phyloP scores from a whole-genome alignment of 768 basidiomycete species.

The Tylopilus subfusipes region DNA sequence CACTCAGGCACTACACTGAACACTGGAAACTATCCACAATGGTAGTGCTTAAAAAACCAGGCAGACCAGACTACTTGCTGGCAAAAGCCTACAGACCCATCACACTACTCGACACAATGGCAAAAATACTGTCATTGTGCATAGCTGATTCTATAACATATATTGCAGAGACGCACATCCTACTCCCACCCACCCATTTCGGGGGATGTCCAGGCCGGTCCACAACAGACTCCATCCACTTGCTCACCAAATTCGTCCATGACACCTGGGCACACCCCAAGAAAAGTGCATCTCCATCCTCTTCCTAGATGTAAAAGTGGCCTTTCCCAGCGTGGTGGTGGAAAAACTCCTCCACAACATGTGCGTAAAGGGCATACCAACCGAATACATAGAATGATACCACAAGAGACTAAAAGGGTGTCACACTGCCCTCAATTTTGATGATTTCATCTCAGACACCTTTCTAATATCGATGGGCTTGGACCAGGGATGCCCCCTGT shows the following conservation, averaged over 20 bases:
- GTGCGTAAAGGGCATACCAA: background rate
- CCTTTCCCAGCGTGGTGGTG: no score
- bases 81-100: background rate
- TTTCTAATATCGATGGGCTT: background rate
- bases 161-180: background rate
- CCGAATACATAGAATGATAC: background rate
- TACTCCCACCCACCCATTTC: background rate
- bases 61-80: background rate
- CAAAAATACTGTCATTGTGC: background rate
- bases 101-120: background rate
- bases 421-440: background rate
- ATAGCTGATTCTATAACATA: background rate
- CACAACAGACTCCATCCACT: no score
- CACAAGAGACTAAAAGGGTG: rapidly evolving
- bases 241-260: no score
- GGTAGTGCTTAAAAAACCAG: background rate
- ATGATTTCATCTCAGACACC: background rate
- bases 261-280: no score
- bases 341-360: no score
- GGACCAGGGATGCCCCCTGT: background rate
- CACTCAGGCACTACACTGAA: background rate
- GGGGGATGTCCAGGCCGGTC: background rate
- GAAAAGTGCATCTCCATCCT: no score
- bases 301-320: no score
- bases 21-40: background rate